Conservation (phyloP, 805 yeast species). For the Pichia exigua region DNA sequence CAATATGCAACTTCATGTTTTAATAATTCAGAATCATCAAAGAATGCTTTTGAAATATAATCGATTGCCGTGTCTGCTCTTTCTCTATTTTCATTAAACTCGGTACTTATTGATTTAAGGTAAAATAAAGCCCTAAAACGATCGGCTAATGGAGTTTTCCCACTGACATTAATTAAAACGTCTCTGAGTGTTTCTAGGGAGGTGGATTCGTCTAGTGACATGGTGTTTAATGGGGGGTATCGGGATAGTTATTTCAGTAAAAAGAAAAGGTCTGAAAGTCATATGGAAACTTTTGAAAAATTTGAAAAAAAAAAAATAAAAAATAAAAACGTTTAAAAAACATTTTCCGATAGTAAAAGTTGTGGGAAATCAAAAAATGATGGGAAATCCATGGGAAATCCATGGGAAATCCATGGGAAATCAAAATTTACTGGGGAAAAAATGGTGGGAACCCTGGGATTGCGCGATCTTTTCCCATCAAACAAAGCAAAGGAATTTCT, state of each 20-base stretch:
- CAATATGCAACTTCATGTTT: constrained; percentile 98
- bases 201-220: constrained; percentile 22
- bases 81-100: constrained; percentile 42
- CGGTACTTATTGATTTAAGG: constrained; percentile 79
- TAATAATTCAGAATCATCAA: constrained; percentile 75
- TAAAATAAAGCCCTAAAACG: constrained; percentile 93
- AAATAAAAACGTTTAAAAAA: no score
- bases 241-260: background rate
- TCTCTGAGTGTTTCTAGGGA: constrained; percentile 64
- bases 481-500: background rate
- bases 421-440: background rate
- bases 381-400: background rate
- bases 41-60: constrained; percentile 79
- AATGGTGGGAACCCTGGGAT: no score
- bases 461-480: no score
- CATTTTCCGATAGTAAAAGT: background rate
- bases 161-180: constrained; percentile 54
- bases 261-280: background rate
- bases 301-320: background rate
- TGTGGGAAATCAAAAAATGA: background rate
- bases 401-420: no score
- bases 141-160: constrained; percentile 68
- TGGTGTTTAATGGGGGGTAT: background rate
- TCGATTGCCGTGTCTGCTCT: constrained; percentile 63
- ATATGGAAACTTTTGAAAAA: background rate